These are phyloP conservation scores for Chamaecrista fasciculata DNA, from an alignment of 306 rosid species.

Conservation along the genomic window DNA sequence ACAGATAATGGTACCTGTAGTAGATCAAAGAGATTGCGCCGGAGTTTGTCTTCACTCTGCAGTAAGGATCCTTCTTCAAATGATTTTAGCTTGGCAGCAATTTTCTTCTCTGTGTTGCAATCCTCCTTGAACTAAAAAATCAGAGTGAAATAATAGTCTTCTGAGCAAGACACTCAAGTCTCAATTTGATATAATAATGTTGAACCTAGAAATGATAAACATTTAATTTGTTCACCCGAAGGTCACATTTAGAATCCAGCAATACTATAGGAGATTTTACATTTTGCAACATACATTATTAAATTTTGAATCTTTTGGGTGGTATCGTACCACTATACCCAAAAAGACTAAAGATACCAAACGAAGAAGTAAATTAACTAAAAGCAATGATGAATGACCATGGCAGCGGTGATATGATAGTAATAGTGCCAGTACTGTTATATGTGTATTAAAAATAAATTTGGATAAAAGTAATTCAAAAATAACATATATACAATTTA, in stretches of 20 bases:
- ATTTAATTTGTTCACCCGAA: slow-evolving; percentile 16
- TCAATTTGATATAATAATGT: slow-evolving; percentile 12
- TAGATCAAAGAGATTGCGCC: slow-evolving; percentile 74
- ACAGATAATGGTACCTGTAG: slow-evolving; percentile 51
- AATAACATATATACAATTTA: too few relatives aligned
- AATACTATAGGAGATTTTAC: slow-evolving; percentile 16
- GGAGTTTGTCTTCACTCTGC: slow-evolving; percentile 57
- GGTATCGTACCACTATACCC: background rate
- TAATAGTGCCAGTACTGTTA: background rate
- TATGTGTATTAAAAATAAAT: background rate
- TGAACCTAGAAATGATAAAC: background rate
- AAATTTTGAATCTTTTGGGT: slow-evolving; percentile 12
- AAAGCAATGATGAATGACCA: background rate
- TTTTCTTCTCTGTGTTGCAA: slow-evolving; percentile 79
- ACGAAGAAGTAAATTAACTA: background rate
- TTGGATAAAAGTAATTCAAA: background rate
- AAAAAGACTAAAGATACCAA: slow-evolving; percentile 1
- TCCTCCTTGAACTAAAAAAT: slow-evolving; percentile 81
- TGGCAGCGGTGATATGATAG: too few relatives aligned
- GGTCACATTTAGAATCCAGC: slow-evolving; percentile 10
- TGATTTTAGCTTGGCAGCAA: slow-evolving; percentile 77
- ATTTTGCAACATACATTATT: slow-evolving; percentile 15
- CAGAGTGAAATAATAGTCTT: slow-evolving; percentile 2
- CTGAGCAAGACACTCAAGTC: slow-evolving; percentile 9
- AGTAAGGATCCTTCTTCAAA: slow-evolving; percentile 52